phyloP scores from a whole-genome alignment of 1,284 basidiomycete species.

The Cryptococcus sp. region DNA sequence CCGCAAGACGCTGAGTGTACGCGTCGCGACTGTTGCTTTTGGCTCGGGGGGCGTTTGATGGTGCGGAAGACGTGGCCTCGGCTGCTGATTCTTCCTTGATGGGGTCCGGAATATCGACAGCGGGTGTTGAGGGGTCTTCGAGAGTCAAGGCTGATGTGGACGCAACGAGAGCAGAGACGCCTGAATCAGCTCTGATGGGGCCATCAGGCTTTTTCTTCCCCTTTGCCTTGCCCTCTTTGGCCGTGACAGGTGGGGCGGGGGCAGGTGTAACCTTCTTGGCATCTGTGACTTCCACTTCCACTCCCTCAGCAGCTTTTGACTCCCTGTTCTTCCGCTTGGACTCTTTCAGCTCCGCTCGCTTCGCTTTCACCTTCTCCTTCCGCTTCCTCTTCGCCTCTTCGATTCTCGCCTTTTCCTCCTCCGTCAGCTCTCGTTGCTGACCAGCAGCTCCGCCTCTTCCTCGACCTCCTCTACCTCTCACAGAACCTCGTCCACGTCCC shows the following conservation, averaged over 20 bases:
- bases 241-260: background rate
- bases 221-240: conserved; percentile 2
- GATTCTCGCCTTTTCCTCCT: conserved; percentile 28
- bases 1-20: conserved; percentile 24
- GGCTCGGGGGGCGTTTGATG: conserved; percentile 59
- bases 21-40: conserved; percentile 63
- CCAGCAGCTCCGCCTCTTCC: conserved; percentile 7
- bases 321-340: conserved; percentile 19
- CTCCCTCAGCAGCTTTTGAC: conserved; percentile 8
- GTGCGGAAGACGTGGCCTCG: conserved; percentile 1
- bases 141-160: conserved; percentile 31
- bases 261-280: background rate
- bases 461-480: conserved; percentile 4
- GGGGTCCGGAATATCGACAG: conserved; percentile 8
- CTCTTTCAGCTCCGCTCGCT: conserved; percentile 33
- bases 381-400: conserved; percentile 31
- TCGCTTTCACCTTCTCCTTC: conserved; percentile 41
- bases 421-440: conserved; percentile 30
- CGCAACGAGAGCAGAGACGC: conserved; percentile 13
- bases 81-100: background rate
- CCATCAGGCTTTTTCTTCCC: conserved; percentile 9
- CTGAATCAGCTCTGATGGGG: conserved; percentile 3
- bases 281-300: conserved; percentile 6
- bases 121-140: conserved; percentile 1
- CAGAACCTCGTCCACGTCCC: conserved; percentile 1